Evolutionary conservation across 108 stramenopile species (phyloP), one percentile per base, ranked within the genome.

Genomic region (Cyclotella choctawhatcheeana): DNA sequence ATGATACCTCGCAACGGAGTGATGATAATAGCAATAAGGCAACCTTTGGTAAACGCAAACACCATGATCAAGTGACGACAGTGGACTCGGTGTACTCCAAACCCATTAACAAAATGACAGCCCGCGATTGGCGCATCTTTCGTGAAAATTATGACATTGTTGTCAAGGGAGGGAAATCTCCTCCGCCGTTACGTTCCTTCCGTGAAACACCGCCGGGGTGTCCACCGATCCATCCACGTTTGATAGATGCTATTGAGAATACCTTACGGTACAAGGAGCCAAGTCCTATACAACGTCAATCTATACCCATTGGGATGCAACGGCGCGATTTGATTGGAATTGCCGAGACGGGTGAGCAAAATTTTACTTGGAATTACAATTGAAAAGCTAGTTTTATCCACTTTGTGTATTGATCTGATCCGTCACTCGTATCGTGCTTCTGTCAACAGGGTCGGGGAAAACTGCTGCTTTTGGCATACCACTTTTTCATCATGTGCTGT

Each of bases 321-420:
- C 76, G 91, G 0, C 62, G 99, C 5, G 99, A 99, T 74, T 81
- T 99, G 84, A 97, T 99, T 52, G 99, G 97, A 20, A 94, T 98
- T 58, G 99, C 99, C 13, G 98, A 98, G 60, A 99, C 99, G 1
- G n/a, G n/a, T n/a, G n/a, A n/a, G n/a, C n/a, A n/a, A n/a, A n/a
- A n/a, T n/a, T n/a, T n/a, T n/a, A n/a, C n/a, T n/a, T n/a, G n/a
- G n/a, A n/a, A n/a, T n/a, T n/a, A n/a, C n/a, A n/a, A n/a, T n/a
- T n/a, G n/a, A n/a, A n/a, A n/a, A n/a, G n/a, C n/a, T n/a, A n/a
- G n/a, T n/a, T n/a, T n/a, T n/a, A n/a, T n/a, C n/a, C n/a, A n/a
- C n/a, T n/a, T n/a, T n/a, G n/a, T n/a, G n/a, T n/a, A n/a, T n/a
- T n/a, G n/a, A n/a, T n/a, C n/a, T n/a, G n/a, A n/a, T n/a, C n/a